Evolutionary conservation across 2,329 filamentous ascomycete species (phyloP), one percentile per base, ranked within the genome.

Genomic region (Pseudopithomyces maydicus): DNA sequence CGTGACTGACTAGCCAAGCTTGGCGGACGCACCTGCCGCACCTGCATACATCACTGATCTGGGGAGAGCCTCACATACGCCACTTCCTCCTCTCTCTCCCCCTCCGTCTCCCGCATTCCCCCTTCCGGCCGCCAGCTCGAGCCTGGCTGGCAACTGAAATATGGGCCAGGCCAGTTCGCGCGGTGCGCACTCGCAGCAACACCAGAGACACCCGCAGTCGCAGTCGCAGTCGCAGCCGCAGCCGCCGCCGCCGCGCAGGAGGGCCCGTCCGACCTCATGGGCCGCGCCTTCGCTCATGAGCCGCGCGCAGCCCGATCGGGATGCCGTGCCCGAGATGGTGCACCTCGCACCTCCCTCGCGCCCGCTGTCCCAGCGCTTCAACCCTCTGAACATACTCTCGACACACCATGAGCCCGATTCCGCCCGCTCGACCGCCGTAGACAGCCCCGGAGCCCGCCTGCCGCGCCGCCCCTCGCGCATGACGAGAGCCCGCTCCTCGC

Each of bases 111-210:
- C 35, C 19, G 42, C 29, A 10, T 6, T 61, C 59, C 55, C 56
- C 58, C 48, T 55, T 46, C 55, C 56, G 32, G 59, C 66, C 61
- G 58, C 61, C 62, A 58, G 64, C 67, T 62, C 56, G 53, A 59
- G 55, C 61, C 66, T 63, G 67, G 62, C 61, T 59, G 67, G 61
- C 69, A 65, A 64, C 63, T 53, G n/a, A 55, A 67, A 55, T 50
- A 78, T 78, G 75, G 75, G 75, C 56, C 75, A 75, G 68, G 69
- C 71, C 61, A 71, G 65, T 62, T 77, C 76, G 20, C 65, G 68
- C 63, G 67, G 64, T 59, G 57, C 63, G 57, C 44, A 65, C 33
- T 64, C 66, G 43, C 38, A 14, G 45, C 45, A 32, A 19, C 44
- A 26, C 3, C 43, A 26, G 23, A 4, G 8, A 8, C 26, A 45